phyloP scores from a whole-genome alignment of 2,329 filamentous ascomycete species.

The Stachybotrys echinatus region DNA sequence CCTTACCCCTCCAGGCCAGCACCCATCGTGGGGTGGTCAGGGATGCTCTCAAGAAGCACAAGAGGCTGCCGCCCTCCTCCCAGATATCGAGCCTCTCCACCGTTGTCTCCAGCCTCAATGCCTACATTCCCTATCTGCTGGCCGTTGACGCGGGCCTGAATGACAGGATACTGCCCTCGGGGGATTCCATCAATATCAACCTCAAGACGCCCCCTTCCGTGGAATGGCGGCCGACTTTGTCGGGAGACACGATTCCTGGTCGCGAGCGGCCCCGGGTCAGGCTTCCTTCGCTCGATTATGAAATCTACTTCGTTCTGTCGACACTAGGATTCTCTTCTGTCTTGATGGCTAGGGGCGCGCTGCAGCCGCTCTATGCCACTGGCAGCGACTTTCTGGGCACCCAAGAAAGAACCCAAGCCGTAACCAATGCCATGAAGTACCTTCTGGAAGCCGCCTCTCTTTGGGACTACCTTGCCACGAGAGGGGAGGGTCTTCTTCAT shows the following conservation, averaged over 20 bases:
- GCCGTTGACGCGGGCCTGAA: conserved; percentile 70
- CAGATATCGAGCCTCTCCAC: conserved; percentile 66
- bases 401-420: conserved; percentile 63
- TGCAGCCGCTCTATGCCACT: conserved; percentile 69
- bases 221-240: conserved; percentile 81
- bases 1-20: conserved; percentile 75
- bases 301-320: conserved; percentile 73
- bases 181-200: conserved; percentile 64
- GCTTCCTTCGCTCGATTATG: conserved; percentile 71
- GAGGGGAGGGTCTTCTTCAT: conserved; percentile 38
- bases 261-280: conserved; percentile 63
- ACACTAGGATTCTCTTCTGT: conserved; percentile 72
- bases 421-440: conserved; percentile 70
- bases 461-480: conserved; percentile 64
- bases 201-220: conserved; percentile 57
- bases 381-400: conserved; percentile 53
- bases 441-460: conserved; percentile 75
- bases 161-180: conserved; percentile 31
- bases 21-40: conserved; percentile 79
- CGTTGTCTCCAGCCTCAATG: conserved; percentile 63
- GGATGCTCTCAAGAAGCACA: conserved; percentile 82
- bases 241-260: conserved; percentile 56
- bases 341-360: conserved; percentile 63
- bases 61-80: conserved; percentile 69
- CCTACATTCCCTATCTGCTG: conserved; percentile 80